phyloP scores from a whole-genome alignment of 306 rosid genomes.

The Sphenostylis stenocarpa region DNA sequence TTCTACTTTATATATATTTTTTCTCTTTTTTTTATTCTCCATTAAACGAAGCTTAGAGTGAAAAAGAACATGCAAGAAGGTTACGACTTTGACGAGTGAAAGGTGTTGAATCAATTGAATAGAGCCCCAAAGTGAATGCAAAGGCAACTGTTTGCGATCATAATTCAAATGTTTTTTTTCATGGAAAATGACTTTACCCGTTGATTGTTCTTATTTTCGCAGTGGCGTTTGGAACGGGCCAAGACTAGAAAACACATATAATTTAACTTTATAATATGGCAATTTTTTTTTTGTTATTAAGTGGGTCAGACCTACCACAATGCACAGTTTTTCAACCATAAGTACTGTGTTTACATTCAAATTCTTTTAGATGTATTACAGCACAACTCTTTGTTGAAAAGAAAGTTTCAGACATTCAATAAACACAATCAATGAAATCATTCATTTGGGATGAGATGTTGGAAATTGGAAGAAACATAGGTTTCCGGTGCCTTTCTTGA shows the following conservation, averaged over 20 bases:
- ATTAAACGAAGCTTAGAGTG: too few species aligned
- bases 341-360: not conserved
- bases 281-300: not conserved
- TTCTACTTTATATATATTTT: too few species aligned
- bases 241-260: not conserved
- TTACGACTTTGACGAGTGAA: not conserved
- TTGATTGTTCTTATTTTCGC: not conserved
- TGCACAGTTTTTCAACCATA: not conserved
- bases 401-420: not conserved
- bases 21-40: too few species aligned
- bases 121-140: not conserved
- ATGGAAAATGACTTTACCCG: conserved; percentile 13
- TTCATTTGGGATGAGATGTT: conserved; percentile 13
- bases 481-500: conserved; percentile 23
- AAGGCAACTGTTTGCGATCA: not conserved
- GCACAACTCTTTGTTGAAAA: not conserved
- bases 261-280: not conserved
- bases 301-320: conserved; percentile 26
- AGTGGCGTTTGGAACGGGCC: conserved; percentile 1
- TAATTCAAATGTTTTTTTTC: not conserved
- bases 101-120: not conserved
- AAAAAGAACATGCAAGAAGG: not conserved
- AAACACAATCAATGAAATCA: conserved; percentile 22
- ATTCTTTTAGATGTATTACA: not conserved
- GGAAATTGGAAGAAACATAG: conserved; percentile 32